A percentile compares a stretch with the other conserved stretches of the same genome.
Conservation (phyloP, 1,284 basidiomycete genomes). For the Ganoderma sinense region DNA sequence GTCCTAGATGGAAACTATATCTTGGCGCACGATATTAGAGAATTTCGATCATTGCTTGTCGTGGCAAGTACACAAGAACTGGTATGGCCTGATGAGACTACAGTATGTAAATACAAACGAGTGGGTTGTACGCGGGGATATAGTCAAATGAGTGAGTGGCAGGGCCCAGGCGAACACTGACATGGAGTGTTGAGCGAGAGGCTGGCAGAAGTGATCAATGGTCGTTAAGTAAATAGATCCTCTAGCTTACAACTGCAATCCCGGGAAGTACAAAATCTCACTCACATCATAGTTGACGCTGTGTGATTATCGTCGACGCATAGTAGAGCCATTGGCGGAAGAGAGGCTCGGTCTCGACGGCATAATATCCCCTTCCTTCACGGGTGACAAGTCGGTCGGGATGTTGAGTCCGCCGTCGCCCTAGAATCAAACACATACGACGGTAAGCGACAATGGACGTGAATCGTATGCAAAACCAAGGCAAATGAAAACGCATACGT, state of each 20-base stretch:
- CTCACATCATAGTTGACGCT: neutral
- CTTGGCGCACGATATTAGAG: neutral
- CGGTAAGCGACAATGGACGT: neutral
- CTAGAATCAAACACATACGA: constrained; percentile 15
- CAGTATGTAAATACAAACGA: neutral
- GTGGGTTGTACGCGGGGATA: neutral
- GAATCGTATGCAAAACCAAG: neutral
- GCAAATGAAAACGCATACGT: constrained; percentile 40
- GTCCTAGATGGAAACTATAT: neutral
- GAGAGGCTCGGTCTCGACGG: constrained; percentile 52
- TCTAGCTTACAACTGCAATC: neutral
- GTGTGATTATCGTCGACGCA: constrained; percentile 21
- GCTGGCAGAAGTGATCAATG: neutral
- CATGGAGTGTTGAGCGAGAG: neutral
- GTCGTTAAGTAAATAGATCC: neutral
- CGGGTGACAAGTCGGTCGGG: constrained; percentile 67
- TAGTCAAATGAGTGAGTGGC: neutral
- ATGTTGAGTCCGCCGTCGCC: constrained; percentile 58
- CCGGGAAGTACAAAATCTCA: neutral
- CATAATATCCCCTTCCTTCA: constrained; percentile 59
- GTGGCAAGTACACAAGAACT: neutral
- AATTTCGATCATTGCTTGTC: neutral
- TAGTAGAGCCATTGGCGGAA: constrained; percentile 22
- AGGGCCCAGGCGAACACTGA: neutral
- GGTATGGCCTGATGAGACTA: neutral